These are phyloP conservation scores for Fistulina hepatica DNA, from an alignment of 1,284 basidiomycete genomes.

Conservation along the genomic window DNA sequence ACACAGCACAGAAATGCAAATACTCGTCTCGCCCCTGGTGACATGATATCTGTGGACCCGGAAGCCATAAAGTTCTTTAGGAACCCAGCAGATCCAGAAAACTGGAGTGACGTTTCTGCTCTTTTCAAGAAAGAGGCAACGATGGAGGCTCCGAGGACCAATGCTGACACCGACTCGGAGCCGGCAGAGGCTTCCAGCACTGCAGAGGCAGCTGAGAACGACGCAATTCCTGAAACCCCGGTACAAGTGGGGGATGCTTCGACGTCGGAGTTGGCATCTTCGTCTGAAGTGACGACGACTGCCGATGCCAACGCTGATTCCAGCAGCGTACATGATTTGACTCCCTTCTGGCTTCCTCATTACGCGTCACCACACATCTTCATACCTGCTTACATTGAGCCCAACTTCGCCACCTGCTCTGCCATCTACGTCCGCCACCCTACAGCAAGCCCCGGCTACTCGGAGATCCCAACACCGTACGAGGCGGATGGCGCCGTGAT, in stretches of 20 bases:
- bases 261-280: conserved; percentile 13
- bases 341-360: conserved; percentile 79
- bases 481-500: conserved; percentile 88
- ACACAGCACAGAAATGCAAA: conserved; percentile 75
- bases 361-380: conserved; percentile 91
- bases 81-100: conserved; percentile 6
- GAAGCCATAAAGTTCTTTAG: conserved; percentile 67
- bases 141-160: conserved; percentile 9
- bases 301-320: conserved; percentile 12
- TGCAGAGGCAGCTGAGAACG: conserved; percentile 8
- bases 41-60: conserved; percentile 88
- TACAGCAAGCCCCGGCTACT: conserved; percentile 85
- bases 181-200: too few species aligned
- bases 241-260: conserved; percentile 11
- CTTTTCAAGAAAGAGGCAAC: conserved; percentile 11
- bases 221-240: too few species aligned
- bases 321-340: too few species aligned
- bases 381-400: conserved; percentile 91
- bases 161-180: too few species aligned
- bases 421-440: conserved; percentile 93
- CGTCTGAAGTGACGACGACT: too few species aligned
- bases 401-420: conserved; percentile 86
- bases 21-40: conserved; percentile 86
- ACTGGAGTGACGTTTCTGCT: not conserved
- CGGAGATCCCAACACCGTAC: conserved; percentile 88